Base-by-base conservation (phyloP, 768 basidiomycete genomes). In the Clavaria fumosa region DNA sequence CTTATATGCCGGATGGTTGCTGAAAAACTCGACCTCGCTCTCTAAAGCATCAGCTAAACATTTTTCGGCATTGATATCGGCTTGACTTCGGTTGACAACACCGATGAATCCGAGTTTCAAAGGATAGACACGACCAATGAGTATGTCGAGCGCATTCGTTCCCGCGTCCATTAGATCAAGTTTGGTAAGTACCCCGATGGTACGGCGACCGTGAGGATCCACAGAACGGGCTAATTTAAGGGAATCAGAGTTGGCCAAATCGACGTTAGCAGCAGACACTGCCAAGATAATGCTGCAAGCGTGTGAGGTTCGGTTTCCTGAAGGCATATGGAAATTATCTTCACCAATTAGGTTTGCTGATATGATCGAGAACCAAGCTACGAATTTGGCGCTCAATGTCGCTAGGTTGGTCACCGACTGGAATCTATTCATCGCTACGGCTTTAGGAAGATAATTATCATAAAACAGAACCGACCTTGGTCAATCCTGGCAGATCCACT, bases 111-210 rank as follows among this genome's bases (percentile, higher is more conserved):
- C 95, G 7, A 99, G 71, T 56, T 96, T 97, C 44, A 99, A 73
- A 22, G 95, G 95, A 58, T 99, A 99, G 31, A 96, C 84, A 42
- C 93, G 81, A 27, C 95, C 95, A 0, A 88, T 96, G 24, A 97
- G 70, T 46, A 97, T 78, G 57, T 99, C 93, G 23, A 91, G 62
- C 15, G 95, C 95, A 55, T 99, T 96, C 23, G 95, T 99, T 20
- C 95, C 95, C 4, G 91, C 91, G 50, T 97, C 95, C 95, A 99
- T 99, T 32, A 99, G 70, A 60, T 99, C 95, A 23, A 97, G 73
- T 58, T 99, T 99, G 10, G 93, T 93, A 35, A 99, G 67, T 14
- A 99, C 83, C 35, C 95, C 95, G 39, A 97, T 88, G 9, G 95
- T 99, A 21, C 95, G 75, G 21, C 95, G 76, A 7, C 93, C 91